These are phyloP conservation scores for Colletotrichum costaricense DNA, from an alignment of 2,329 filamentous ascomycete genomes.

Conservation along the genomic window DNA sequence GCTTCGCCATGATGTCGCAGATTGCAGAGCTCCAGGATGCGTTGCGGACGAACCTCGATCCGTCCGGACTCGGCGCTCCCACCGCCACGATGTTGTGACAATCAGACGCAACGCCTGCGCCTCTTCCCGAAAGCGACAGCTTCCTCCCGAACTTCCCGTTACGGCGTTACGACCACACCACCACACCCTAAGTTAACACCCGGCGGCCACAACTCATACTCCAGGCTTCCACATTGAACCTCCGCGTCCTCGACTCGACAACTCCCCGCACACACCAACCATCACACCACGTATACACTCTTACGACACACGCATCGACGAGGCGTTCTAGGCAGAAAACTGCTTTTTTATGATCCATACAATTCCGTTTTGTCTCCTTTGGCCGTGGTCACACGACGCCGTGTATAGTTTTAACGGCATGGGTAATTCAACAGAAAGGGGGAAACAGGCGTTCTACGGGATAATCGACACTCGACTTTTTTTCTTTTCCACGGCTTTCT, in stretches of 20 bases:
- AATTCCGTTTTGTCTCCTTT: slow-evolving; percentile 4
- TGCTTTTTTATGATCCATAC: slow-evolving; percentile 21
- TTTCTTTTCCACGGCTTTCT: not conserved
- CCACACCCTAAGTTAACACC: slow-evolving; percentile 13
- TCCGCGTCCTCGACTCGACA: not conserved
- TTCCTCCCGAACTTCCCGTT: slow-evolving; percentile 15
- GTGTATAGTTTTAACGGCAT: slow-evolving; percentile 11
- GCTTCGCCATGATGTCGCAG: slow-evolving; percentile 60
- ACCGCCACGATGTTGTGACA: slow-evolving; percentile 54
- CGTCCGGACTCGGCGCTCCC: slow-evolving; percentile 47
- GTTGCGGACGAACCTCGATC: slow-evolving; percentile 43
- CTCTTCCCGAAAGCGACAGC: slow-evolving; percentile 5
- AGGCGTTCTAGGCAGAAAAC: slow-evolving; percentile 29
- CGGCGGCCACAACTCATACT: slow-evolving; percentile 18
- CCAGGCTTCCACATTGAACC: slow-evolving; percentile 19
- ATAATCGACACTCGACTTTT: not conserved
- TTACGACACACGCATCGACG: slow-evolving; percentile 33
- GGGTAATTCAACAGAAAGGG: slow-evolving; percentile 6
- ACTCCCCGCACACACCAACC: not conserved
- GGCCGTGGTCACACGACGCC: slow-evolving; percentile 1
- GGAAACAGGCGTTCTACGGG: slow-evolving; percentile 14
- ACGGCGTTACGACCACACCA: slow-evolving; percentile 28
- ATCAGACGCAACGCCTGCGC: slow-evolving; percentile 20
- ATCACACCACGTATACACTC: slow-evolving; percentile 5
- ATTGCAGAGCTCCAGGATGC: slow-evolving; percentile 58